Conservation (phyloP, 1,284 basidiomycete species). For the Leccinum griseonigrum region DNA sequence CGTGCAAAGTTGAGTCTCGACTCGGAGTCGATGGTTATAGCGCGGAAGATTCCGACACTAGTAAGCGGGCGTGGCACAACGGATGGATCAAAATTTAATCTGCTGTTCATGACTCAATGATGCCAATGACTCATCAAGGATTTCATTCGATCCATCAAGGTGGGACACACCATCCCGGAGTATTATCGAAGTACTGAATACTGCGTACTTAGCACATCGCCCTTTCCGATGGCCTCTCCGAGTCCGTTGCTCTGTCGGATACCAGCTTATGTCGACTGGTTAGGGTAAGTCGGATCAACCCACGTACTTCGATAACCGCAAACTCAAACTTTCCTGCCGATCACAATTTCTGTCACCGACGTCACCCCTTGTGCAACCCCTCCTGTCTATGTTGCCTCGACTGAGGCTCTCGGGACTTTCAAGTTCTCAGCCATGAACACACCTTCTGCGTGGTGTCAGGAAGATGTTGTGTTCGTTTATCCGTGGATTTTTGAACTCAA, state of each 20-base stretch:
- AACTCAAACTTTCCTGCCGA: slow-evolving; percentile 12
- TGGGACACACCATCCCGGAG: neutral
- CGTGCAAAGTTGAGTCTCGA: too few species aligned
- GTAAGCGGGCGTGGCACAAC: too few species aligned
- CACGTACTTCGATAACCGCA: slow-evolving; percentile 4
- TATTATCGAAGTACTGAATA: neutral
- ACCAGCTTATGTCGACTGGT: neutral
- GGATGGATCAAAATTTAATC: neutral
- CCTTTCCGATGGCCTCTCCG: neutral
- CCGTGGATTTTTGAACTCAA: slow-evolving; percentile 16
- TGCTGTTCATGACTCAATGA: neutral
- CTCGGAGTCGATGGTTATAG: too few species aligned
- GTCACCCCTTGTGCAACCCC: neutral
- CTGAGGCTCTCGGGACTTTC: slow-evolving; percentile 5
- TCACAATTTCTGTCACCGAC: slow-evolving; percentile 5
- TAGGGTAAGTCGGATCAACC: neutral
- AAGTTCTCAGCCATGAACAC: neutral
- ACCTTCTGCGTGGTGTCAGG: neutral
- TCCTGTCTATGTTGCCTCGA: neutral
- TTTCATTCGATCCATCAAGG: neutral
- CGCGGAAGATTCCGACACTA: too few species aligned
- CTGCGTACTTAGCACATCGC: neutral
- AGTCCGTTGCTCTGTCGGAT: neutral
- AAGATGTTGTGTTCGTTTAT: slow-evolving; percentile 5
- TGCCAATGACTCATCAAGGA: neutral